A percentile compares a stretch with the other conserved stretches of the same genome.
Evolutionary conservation across 1,139 yeast genomes (phyloP).

Genomic region (Pichia sp.): DNA sequence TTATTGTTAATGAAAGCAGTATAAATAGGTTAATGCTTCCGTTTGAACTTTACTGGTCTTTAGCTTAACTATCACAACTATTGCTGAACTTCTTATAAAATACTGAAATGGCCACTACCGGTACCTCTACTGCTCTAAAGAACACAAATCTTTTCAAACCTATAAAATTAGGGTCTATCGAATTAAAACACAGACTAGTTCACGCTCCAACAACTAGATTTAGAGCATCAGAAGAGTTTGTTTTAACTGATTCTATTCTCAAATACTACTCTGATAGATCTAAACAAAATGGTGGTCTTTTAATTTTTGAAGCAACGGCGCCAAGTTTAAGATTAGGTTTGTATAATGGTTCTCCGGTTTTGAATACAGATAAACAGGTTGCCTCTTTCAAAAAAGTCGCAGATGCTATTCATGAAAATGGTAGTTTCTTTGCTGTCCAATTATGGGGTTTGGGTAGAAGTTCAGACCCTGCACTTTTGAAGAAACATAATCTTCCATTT

Average conservation of each 20-base stretch:
- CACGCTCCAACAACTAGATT: slow-evolving; percentile 48
- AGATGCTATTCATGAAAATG: slow-evolving; percentile 47
- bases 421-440: slow-evolving; percentile 44
- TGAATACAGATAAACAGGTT: slow-evolving; percentile 47
- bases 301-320: slow-evolving; percentile 42
- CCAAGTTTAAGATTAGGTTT: not conserved
- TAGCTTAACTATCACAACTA: too few relatives aligned
- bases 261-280: slow-evolving; percentile 50
- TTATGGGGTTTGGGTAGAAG: slow-evolving; percentile 54
- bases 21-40: too few relatives aligned
- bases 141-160: slow-evolving; percentile 20
- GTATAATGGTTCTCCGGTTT: slow-evolving; percentile 29
- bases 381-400: slow-evolving; percentile 39
- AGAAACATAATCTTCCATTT: slow-evolving; percentile 28
- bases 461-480: slow-evolving; percentile 35
- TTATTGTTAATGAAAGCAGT: too few relatives aligned
- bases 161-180: slow-evolving; percentile 36
- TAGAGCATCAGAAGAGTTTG: slow-evolving; percentile 33
- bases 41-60: too few relatives aligned
- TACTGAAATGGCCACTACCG: too few relatives aligned
- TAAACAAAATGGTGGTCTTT: slow-evolving; percentile 43
- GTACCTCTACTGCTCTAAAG: too few relatives aligned
- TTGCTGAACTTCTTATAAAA: too few relatives aligned
- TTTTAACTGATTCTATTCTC: slow-evolving; percentile 38
- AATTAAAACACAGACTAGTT: slow-evolving; percentile 33